Evolutionary conservation across 148 eudicot genomes (phyloP), one percentile per base, ranked within the genome.

Genomic region (Limonium bicolor): DNA sequence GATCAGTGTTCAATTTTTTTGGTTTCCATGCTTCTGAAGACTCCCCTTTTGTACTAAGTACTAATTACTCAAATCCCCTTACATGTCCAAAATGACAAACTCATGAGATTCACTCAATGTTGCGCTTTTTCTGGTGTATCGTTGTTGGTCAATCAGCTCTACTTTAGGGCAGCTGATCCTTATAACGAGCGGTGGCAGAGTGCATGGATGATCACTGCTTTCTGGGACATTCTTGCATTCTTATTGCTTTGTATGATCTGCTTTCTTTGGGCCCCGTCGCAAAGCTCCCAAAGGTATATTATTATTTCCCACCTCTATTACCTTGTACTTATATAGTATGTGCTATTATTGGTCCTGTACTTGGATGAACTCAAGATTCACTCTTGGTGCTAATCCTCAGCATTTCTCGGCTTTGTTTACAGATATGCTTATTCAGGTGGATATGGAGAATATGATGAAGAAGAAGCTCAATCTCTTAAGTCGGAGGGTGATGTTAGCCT

Each of bases 201-300:
- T 59, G 99, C 84, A 23, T 90, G 99, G 99, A 67, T 81, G 41
- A 85, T 90, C 59, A 78, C 85, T 63, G 93, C 99, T 45, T 90
- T 90, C 58, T 90, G 99, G 99, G 95, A 85, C 65, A 69, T 85
- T 54, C 62, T 85, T 51, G 86, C 88, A 41, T 73, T 75, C 56
- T 58, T 58, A 32, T 40, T 90, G 69, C 69, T 90, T 12, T 73
- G 80, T 61, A 76, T 78, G 28, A 85, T 90, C 49, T 90, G 99
- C 69, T 85, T 69, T 66, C 88, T 90, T 9, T 90, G 95, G 99
- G 80, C 94, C 35, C 99, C 99, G 50, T 90, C 99, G 18, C 95
- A 85, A 49, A 90, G 72, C 60, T 77, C 86, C 39, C 93, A 85
- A 53, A 69, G 99, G 99, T 90, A 61, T 40, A 66, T 46, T 33